These are phyloP conservation scores for Verticillium zaregamsianum DNA, from an alignment of 2,329 filamentous ascomycete species.

Conservation along the genomic window DNA sequence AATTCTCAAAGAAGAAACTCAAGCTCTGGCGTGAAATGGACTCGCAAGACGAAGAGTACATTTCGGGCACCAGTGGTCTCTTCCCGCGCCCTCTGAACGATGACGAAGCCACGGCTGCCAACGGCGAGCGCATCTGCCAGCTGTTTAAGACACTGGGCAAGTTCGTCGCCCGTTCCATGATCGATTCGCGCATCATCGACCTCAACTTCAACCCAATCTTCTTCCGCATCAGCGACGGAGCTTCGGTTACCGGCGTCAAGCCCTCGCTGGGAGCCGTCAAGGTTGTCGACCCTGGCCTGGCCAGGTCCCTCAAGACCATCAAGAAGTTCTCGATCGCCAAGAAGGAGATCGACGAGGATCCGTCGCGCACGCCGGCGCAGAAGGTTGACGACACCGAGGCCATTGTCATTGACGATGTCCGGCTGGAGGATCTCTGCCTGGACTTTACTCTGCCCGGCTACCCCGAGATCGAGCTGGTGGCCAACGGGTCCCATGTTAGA, in stretches of 20 bases:
- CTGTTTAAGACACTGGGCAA: constrained; percentile 93
- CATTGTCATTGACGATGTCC: constrained; percentile 71
- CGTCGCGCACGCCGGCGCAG: constrained; percentile 58
- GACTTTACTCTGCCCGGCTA: constrained; percentile 96
- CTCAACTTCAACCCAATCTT: constrained; percentile 97
- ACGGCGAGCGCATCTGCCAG: constrained; percentile 82
- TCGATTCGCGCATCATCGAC: constrained; percentile 96
- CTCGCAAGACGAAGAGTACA: constrained; percentile 71
- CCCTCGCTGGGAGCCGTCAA: constrained; percentile 88
- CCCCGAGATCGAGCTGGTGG: constrained; percentile 75
- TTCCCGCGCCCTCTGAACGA: constrained; percentile 90
- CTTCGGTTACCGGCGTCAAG: constrained; percentile 55
- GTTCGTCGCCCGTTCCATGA: constrained; percentile 96
- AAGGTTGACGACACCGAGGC: constrained; percentile 67
- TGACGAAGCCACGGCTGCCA: constrained; percentile 67
- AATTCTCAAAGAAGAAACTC: constrained; percentile 95
- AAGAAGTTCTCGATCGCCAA: constrained; percentile 84
- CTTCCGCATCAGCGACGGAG: constrained; percentile 83
- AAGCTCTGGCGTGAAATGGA: constrained; percentile 96
- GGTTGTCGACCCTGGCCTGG: constrained; percentile 80
- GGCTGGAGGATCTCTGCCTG: constrained; percentile 80
- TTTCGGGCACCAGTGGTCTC: constrained; percentile 77
- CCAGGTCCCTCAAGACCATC: constrained; percentile 78
- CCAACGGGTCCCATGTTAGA: constrained; percentile 66
- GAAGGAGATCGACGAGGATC: constrained; percentile 73